Evolutionary conservation across 2,329 filamentous ascomycete genomes (phyloP), one percentile per base, ranked within the genome.

Genomic region (Moelleriella libera): DNA sequence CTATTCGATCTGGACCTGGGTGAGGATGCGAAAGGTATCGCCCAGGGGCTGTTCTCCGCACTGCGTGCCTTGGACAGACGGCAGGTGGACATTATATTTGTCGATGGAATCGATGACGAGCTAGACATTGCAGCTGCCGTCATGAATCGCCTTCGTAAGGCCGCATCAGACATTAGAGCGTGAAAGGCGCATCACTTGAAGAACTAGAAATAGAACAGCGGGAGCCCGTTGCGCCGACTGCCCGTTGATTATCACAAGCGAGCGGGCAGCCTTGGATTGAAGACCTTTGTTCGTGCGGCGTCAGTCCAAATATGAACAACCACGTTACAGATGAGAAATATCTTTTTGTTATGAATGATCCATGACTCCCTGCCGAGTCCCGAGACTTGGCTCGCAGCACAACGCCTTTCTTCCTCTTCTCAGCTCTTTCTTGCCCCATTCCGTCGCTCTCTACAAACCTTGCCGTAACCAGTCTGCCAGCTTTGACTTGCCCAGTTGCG

Each of bases 401-500:
- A 21, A 21, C 21, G 21, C 21, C 21, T 21, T 21, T 21, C 21
- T 21, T 21, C 2, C 21, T 21, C 21, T 21, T 21, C 21, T 21
- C 21, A 21, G 21, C 21, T 3, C 21, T 21, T 21, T 21, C 21
- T 3, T 21, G 21, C 21, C 21, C 21, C 21, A 21, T 21, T 21
- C 21, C 21, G 21, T 21, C 21, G 21, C 21, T 21, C 31, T 41
- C 73, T 68, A 88, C 64, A 88, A 66, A 21, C 86, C 85, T 67
- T 94, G 87, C 63, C 90, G 80, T 74, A 96, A 74, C 76, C 88
- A 84, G 68, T 96, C 89, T 43, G 87, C 85, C 61, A 95, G 68
- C 68, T 94, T 90, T 58, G 83, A 83, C 74, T 92, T 94, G 63
- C 89, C 90, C 64, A 96, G 84, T 64, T 95, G 87, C 67, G 89